phyloP scores from a whole-genome alignment of 129 eudicot genomes.

The Apium graveolens region DNA sequence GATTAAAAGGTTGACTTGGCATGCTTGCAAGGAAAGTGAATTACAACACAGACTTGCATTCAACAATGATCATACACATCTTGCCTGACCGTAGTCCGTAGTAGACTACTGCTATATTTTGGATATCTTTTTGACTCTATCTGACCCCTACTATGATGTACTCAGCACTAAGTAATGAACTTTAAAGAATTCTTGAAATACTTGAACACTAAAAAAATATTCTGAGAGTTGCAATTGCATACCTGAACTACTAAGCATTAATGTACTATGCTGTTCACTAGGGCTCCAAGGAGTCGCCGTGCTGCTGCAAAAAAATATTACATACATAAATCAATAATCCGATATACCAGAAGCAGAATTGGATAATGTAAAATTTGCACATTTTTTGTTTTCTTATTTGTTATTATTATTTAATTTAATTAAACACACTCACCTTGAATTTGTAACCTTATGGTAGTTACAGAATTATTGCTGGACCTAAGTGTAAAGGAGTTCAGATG shows the following conservation, averaged over 20 bases:
- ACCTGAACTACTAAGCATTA: background rate
- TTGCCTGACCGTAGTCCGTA: background rate
- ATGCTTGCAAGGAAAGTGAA: background rate
- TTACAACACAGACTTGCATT: background rate
- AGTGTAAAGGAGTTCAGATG: too few relatives aligned
- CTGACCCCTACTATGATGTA: background rate
- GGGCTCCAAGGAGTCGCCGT: background rate
- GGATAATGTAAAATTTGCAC: background rate
- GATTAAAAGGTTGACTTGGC: background rate
- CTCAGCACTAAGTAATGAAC: background rate
- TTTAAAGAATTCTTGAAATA: background rate
- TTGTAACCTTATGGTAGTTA: too few relatives aligned
- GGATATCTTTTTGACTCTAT: background rate
- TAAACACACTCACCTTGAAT: too few relatives aligned
- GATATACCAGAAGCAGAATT: background rate
- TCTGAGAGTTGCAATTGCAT: background rate
- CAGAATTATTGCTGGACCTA: too few relatives aligned
- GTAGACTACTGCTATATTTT: background rate
- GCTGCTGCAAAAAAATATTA: background rate
- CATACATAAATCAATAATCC: background rate
- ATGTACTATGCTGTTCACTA: background rate
- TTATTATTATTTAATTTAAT: too few relatives aligned
- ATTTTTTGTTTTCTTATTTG: too few relatives aligned
- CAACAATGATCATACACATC: background rate
- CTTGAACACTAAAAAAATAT: background rate